phyloP scores from a whole-genome alignment of 164 flowering plant genomes.

The Hamamelis virginiana region DNA sequence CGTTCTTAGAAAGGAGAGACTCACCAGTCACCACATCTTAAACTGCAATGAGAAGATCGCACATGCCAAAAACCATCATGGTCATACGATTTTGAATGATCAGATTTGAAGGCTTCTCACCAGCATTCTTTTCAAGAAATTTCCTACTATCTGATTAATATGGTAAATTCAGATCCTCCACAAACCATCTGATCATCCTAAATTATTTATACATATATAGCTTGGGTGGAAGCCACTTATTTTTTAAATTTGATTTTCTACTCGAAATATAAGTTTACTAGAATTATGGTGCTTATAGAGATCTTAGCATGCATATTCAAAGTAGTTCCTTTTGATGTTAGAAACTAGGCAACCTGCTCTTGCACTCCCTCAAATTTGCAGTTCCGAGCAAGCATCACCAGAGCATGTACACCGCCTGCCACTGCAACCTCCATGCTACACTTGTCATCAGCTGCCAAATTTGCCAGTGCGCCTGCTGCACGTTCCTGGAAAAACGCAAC shows the following conservation, averaged over 20 bases:
- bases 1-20: not conserved
- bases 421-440: conserved; percentile 93
- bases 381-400: conserved; percentile 87
- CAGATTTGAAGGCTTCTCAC: no score
- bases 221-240: not conserved
- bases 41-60: not conserved
- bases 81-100: not conserved
- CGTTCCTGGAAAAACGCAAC: conserved; percentile 60
- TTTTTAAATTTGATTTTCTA: not conserved
- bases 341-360: conserved; percentile 68
- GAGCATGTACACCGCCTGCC: conserved; percentile 95
- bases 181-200: no score
- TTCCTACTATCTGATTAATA: no score
- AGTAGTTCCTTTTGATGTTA: not conserved
- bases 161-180: no score
- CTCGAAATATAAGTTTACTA: not conserved
- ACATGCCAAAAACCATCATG: not conserved
- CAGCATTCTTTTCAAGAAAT: no score
- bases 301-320: not conserved
- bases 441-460: conserved; percentile 96
- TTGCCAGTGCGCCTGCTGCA: conserved; percentile 98
- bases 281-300: not conserved
- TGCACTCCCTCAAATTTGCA: conserved; percentile 97
- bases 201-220: not conserved
- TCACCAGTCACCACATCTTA: not conserved